Evolutionary conservation across 2,329 filamentous ascomycete species (phyloP).

Genomic region (Beauveria rudraprayagi): DNA sequence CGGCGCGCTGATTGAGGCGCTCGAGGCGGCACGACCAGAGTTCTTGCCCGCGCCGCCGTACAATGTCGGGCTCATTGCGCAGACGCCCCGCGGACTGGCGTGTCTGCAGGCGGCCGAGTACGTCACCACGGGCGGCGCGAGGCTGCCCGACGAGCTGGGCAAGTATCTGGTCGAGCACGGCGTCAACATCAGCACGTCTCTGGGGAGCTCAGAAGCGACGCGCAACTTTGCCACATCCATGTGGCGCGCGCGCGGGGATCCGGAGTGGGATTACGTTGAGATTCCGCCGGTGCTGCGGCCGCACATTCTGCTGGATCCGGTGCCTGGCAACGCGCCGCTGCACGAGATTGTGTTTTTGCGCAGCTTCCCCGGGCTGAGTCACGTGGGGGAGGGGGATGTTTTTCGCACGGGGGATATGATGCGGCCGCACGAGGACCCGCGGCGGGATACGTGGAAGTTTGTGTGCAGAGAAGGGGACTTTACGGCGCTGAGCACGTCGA

Average conservation of each 20-base stretch:
- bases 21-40: background rate
- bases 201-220: conserved; percentile 4
- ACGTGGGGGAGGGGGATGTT: background rate
- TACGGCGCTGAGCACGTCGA: background rate
- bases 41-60: conserved; percentile 1
- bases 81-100: background rate
- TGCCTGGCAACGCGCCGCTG: background rate
- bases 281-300: background rate
- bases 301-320: conserved; percentile 3
- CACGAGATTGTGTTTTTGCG: background rate
- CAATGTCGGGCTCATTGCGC: background rate
- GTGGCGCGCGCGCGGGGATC: background rate
- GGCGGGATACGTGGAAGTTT: background rate
- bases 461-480: background rate
- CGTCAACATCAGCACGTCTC: background rate
- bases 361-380: background rate
- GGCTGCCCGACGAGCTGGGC: background rate
- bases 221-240: conserved; percentile 2
- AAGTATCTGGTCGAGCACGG: background rate
- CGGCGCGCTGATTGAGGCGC: background rate
- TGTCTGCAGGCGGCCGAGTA: background rate
- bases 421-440: background rate
- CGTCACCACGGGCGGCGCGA: conserved; percentile 1
- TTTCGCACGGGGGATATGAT: conserved; percentile 1
- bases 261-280: background rate